phyloP scores from a whole-genome alignment of 2,329 filamentous ascomycete species.

The Tympanopsis confertula region DNA sequence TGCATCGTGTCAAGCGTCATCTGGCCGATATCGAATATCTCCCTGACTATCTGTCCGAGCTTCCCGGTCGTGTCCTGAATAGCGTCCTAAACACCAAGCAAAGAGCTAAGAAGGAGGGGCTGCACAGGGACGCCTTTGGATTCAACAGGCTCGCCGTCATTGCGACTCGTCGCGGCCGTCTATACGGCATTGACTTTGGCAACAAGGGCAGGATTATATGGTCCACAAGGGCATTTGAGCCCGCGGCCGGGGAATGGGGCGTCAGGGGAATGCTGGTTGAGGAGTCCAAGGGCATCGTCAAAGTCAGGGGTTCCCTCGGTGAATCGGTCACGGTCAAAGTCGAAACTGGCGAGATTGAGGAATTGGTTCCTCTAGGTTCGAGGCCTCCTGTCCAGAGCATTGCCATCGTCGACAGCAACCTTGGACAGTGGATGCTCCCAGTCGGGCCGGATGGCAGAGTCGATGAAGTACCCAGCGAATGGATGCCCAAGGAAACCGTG shows the following conservation, averaged over 20 bases:
- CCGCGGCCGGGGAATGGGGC: conserved; percentile 44
- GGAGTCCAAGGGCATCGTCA: conserved; percentile 41
- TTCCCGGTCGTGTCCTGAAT: conserved; percentile 59
- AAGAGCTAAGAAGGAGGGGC: conserved; percentile 25
- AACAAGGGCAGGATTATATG: conserved; percentile 66
- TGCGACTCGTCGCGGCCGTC: conserved; percentile 65
- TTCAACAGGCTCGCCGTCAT: conserved; percentile 78
- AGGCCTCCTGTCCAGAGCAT: conserved; percentile 30
- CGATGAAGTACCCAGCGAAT: conserved; percentile 28
- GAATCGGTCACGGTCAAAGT: conserved; percentile 46
- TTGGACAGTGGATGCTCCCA: conserved; percentile 40
- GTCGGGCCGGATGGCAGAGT: conserved; percentile 37
- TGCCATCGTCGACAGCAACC: conserved; percentile 37
- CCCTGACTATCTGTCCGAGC: conserved; percentile 57
- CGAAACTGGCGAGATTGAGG: conserved; percentile 37
- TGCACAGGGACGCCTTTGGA: conserved; percentile 68
- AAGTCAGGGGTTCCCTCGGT: conserved; percentile 46
- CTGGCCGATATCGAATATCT: conserved; percentile 65
- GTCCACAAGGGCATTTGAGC: conserved; percentile 53
- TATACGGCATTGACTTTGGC: conserved; percentile 71
- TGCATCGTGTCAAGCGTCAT: conserved; percentile 77
- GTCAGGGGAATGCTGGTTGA: conserved; percentile 57
- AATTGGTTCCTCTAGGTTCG: conserved; percentile 25
- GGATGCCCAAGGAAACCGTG: conserved; percentile 38
- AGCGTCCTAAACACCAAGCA: conserved; percentile 49